Evolutionary conservation across 768 basidiomycete species (phyloP).

Genomic region (Hemileccinum impolitum): DNA sequence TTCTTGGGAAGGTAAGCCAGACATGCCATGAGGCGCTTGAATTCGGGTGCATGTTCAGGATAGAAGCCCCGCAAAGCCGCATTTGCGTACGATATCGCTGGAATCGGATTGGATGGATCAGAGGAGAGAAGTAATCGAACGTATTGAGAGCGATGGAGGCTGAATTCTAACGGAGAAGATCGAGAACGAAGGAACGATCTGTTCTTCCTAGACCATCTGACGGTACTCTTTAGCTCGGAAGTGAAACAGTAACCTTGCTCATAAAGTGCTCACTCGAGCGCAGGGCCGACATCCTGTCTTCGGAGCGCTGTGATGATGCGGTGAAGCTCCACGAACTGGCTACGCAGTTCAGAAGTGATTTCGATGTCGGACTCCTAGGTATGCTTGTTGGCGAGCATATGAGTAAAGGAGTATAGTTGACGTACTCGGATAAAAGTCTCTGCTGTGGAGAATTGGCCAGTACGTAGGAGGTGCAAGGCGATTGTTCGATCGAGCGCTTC

Average conservation of each 20-base stretch:
- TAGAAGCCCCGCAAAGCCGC: slow-evolving; percentile 62
- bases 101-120: slow-evolving; percentile 51
- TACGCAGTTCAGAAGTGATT: slow-evolving; percentile 47
- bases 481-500: slow-evolving; percentile 66
- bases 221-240: background rate
- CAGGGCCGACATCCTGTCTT: slow-evolving; percentile 65
- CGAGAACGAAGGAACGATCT: slow-evolving; percentile 61
- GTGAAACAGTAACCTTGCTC: background rate
- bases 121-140: slow-evolving; percentile 69
- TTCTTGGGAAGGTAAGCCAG: slow-evolving; percentile 67
- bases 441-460: slow-evolving; percentile 76
- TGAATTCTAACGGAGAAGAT: slow-evolving; percentile 82
- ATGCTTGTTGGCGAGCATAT: background rate
- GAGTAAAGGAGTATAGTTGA: slow-evolving; percentile 9
- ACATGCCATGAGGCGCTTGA: slow-evolving; percentile 68
- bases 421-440: slow-evolving; percentile 70
- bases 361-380: slow-evolving; percentile 64
- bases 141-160: slow-evolving; percentile 88
- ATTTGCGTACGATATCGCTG: slow-evolving; percentile 76
- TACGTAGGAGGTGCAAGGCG: slow-evolving; percentile 74
- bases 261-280: slow-evolving; percentile 59
- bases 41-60: slow-evolving; percentile 55
- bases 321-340: slow-evolving; percentile 68
- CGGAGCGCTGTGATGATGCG: slow-evolving; percentile 66
- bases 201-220: slow-evolving; percentile 77